Base-by-base conservation (phyloP, 768 basidiomycete species). In the Kwoniella bestiolae region DNA sequence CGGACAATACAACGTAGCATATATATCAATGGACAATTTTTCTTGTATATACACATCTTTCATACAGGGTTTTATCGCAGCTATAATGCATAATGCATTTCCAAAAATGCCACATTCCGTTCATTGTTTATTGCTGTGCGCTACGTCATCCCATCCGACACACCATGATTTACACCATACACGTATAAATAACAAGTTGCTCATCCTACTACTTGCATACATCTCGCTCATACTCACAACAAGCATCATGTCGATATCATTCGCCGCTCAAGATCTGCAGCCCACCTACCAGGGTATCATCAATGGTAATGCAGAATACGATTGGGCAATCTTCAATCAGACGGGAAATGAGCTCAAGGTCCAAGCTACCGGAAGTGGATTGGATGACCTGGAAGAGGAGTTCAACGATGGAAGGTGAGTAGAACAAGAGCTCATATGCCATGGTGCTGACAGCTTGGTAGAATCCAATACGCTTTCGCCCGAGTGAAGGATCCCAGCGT, bases 381-480 rank as follows among this genome's bases (percentile, higher is more conserved):
- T 97, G 11, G 90, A 94, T 70, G 92, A 93, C 73, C 83, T 98
- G 2, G 87, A 91, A 76, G 94, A 97, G 73, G 94, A 95, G 82
- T 98, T 97, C 82, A 91, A 89, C 45, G 94, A 97, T 80, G 94
- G 93, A 64, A 85, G 90, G 92, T 91, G 67, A 47, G 88, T 46
- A 3, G 2, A n/a, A 11, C 32, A 2, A 2, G 29, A 12, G 32
- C 59, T 53, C 25, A 57, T 31, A 18, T 8, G 8, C 23, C 31
- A 14, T 18, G 5, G 0, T 49, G 3, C 25, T 62, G 35, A 41
- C 1, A 50, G 16, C 2, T 32, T 35, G 1, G n/a, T n/a, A 95
- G 94, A 75, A 93, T 97, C 35, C 94, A 96, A 81, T 97, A 94
- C 77, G 94, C 92, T 8, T 94, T 95, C 75, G 87, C 85, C 5